phyloP scores from a whole-genome alignment of 2,329 filamentous ascomycete genomes.

The Trichoderma atroviride region DNA sequence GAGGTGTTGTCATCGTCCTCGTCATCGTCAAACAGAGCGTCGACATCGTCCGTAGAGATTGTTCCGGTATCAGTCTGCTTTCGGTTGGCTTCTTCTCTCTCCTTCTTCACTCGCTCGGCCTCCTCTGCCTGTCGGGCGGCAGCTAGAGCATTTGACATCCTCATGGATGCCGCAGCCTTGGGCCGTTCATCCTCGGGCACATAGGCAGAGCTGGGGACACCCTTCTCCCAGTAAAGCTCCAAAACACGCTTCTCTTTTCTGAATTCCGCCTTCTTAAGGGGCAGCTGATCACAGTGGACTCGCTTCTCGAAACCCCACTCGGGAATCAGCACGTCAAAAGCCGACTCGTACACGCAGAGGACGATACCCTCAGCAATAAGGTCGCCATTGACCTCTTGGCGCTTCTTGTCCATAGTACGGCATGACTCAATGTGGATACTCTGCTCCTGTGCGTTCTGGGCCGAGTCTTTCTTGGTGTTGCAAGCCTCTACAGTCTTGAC shows the following conservation, averaged over 20 bases:
- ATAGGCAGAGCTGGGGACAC: constrained; percentile 92
- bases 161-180: constrained; percentile 74
- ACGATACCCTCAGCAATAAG: constrained; percentile 95
- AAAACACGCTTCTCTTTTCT: constrained; percentile 93
- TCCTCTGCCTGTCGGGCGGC: constrained; percentile 81
- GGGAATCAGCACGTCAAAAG: constrained; percentile 96
- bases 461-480: constrained; percentile 99
- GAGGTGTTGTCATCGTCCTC: constrained; percentile 80
- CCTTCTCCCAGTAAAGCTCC: constrained; percentile 99
- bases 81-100: constrained; percentile 86
- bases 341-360: constrained; percentile 95
- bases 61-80: constrained; percentile 95
- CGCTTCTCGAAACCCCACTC: constrained; percentile 99
- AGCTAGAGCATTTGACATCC: constrained; percentile 73
- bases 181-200: constrained; percentile 96
- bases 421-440: constrained; percentile 98
- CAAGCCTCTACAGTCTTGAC: constrained; percentile 92
- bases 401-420: constrained; percentile 90
- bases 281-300: constrained; percentile 96
- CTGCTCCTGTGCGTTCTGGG: constrained; percentile 96
- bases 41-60: constrained; percentile 88
- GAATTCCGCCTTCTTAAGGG: constrained; percentile 98
- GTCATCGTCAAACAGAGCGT: constrained; percentile 95
- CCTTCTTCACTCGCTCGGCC: constrained; percentile 77
- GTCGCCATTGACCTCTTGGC: constrained; percentile 83